phyloP scores from a whole-genome alignment of 2,329 filamentous ascomycete species.

The Xylariaceae sp. region DNA sequence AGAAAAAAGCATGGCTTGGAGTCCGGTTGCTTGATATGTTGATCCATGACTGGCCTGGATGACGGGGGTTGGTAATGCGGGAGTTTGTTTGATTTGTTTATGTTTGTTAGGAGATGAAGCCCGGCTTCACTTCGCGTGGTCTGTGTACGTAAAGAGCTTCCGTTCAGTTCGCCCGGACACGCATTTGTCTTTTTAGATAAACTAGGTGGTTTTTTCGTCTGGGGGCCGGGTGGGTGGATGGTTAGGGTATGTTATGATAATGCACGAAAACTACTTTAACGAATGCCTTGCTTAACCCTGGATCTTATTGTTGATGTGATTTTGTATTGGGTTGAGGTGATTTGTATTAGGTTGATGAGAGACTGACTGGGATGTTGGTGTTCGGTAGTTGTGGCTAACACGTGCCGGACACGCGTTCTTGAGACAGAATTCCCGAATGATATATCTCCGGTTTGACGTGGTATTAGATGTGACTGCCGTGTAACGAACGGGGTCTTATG shows the following conservation, averaged over 20 bases:
- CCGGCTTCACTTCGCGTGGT: not conserved
- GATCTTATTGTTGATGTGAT: too few relatives aligned
- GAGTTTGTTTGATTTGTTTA: too few relatives aligned
- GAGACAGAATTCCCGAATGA: too few relatives aligned
- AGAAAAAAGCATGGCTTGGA: slow-evolving; percentile 13
- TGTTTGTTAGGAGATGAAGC: too few relatives aligned
- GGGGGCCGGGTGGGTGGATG: not conserved
- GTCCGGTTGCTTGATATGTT: slow-evolving; percentile 5
- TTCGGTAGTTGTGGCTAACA: not conserved
- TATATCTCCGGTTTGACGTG: too few relatives aligned
- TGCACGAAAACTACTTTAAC: slow-evolving; percentile 8
- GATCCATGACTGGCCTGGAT: not conserved
- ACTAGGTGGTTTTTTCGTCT: not conserved
- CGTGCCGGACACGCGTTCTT: too few relatives aligned
- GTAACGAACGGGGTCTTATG: too few relatives aligned
- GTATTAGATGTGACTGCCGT: too few relatives aligned
- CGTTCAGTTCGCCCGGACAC: not conserved
- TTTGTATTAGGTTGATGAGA: not conserved
- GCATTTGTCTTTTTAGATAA: not conserved
- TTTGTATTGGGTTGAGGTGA: not conserved
- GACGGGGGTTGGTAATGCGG: too few relatives aligned
- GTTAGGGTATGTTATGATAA: slow-evolving; percentile 13
- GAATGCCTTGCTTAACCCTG: not conserved
- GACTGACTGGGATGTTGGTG: not conserved
- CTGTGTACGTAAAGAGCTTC: not conserved